A percentile compares a stretch with the other conserved stretches of the same genome.
These are phyloP conservation scores for Suillus occidentalis DNA, from an alignment of 768 basidiomycete species.

Conservation along the genomic window DNA sequence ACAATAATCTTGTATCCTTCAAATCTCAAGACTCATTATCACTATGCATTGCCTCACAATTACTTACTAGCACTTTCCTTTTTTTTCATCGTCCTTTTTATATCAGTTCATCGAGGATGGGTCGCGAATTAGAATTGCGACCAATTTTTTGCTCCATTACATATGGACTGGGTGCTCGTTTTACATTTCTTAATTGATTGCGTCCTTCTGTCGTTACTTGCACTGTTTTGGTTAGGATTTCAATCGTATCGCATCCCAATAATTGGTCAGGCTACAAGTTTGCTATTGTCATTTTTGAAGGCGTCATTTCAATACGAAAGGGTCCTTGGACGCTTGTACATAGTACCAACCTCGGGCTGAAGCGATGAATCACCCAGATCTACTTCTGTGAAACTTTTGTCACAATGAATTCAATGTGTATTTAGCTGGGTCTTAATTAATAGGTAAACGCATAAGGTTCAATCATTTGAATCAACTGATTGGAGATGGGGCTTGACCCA, in stretches of 20 bases:
- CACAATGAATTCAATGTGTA: no score
- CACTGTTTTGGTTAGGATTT: conserved; percentile 27
- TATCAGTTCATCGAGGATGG: conserved; percentile 18
- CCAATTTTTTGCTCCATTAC: conserved; percentile 13
- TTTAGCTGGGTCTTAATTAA: no score
- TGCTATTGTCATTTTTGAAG: background rate
- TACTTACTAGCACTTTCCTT: conserved; percentile 21
- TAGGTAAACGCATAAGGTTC: no score
- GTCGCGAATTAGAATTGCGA: conserved; percentile 25
- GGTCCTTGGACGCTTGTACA: background rate
- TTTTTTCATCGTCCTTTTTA: conserved; percentile 4
- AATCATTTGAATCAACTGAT: no score
- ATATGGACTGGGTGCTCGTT: conserved; percentile 26
- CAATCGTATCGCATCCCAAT: conserved; percentile 19
- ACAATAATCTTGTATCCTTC: conserved; percentile 23
- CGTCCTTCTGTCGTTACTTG: conserved; percentile 29
- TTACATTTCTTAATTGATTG: conserved; percentile 30
- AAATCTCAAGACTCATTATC: conserved; percentile 24
- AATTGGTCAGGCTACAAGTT: conserved; percentile 3
- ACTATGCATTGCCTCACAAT: conserved; percentile 29
- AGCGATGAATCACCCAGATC: background rate
- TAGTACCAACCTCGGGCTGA: background rate
- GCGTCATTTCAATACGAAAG: background rate
- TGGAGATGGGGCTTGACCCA: background rate
- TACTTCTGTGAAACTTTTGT: no score